Percentiles rank a stretch among this genome's conserved stretches.
Conservation (phyloP, 345 rosid genomes). For the Arabis alpina region DNA sequence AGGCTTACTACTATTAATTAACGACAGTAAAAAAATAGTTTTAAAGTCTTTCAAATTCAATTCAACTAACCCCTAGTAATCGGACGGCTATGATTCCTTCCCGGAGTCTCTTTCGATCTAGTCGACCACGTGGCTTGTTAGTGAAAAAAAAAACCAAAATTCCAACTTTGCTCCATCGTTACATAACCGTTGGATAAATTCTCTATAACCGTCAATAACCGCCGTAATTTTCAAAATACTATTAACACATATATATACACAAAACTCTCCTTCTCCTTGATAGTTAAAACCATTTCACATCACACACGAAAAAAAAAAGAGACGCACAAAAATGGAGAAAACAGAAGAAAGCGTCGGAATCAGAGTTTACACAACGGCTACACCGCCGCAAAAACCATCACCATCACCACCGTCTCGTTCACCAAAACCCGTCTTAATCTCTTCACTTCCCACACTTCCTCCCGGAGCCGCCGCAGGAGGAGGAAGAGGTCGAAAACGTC, state of each 20-base stretch:
- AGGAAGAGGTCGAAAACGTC: slow-evolving; percentile 51
- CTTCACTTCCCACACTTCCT: slow-evolving; percentile 36
- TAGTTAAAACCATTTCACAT: neutral
- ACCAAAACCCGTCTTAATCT: slow-evolving; percentile 34
- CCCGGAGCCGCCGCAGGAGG: slow-evolving; percentile 32
- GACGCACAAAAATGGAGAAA: slow-evolving; percentile 52
- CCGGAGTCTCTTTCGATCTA: neutral
- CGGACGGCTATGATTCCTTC: slow-evolving; percentile 1
- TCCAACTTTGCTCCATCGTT: too few species aligned
- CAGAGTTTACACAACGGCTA: slow-evolving; percentile 55
- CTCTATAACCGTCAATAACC: slow-evolving; percentile 1
- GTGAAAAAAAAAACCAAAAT: neutral
- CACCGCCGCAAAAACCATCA: slow-evolving; percentile 46
- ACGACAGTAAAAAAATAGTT: too few species aligned
- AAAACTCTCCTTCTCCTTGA: neutral
- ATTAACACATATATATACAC: neutral
- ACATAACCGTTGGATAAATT: slow-evolving; percentile 2
- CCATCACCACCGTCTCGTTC: slow-evolving; percentile 34
- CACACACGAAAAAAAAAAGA: neutral
- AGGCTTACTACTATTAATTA: too few species aligned
- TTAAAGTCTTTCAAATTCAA: too few species aligned
- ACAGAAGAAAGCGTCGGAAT: slow-evolving; percentile 56
- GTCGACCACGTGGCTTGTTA: neutral
- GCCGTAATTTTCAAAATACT: neutral
- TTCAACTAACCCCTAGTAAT: too few species aligned